phyloP scores from a whole-genome alignment of 371 early-diverging fungal genomes.

The Choanephora cucurbitarum region DNA sequence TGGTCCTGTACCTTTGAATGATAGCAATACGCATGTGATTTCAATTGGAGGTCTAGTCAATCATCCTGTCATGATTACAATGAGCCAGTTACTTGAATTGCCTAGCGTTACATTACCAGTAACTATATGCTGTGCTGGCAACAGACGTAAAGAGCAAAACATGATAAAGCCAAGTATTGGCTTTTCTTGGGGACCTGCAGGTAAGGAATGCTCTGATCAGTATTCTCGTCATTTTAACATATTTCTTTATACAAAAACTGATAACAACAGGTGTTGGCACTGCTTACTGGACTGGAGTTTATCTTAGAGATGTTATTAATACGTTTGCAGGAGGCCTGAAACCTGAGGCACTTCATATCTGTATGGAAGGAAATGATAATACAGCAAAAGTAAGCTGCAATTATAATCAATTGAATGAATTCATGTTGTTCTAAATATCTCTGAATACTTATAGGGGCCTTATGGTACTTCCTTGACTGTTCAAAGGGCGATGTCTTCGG shows the following conservation, averaged over 20 bases:
- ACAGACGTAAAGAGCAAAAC: conserved; percentile 81
- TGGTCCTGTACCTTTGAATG: conserved; percentile 76
- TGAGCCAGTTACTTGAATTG: conserved; percentile 60
- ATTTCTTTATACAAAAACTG: conserved; percentile 22
- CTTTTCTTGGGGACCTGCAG: conserved; percentile 40
- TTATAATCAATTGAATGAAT: conserved; percentile 1
- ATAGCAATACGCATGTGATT: conserved; percentile 40
- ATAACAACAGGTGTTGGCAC: conserved; percentile 61
- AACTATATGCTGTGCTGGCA: conserved; percentile 80
- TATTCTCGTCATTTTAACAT: not conserved
- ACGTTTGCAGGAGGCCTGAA: conserved; percentile 49
- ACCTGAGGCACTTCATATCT: conserved; percentile 60
- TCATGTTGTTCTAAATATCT: too few relatives aligned
- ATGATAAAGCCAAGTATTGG: conserved; percentile 74
- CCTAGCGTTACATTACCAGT: conserved; percentile 53
- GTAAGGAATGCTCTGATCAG: conserved; percentile 1
- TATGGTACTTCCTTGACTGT: conserved; percentile 82
- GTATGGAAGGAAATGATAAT: conserved; percentile 70
- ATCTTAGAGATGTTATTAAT: conserved; percentile 73
- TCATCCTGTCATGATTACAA: conserved; percentile 44
- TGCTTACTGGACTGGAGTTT: conserved; percentile 82
- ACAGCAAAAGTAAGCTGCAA: conserved; percentile 40
- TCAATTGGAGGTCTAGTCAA: conserved; percentile 53
- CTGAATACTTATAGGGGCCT: conserved; percentile 41
- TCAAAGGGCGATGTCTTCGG: conserved; percentile 67